Percentiles rank a stretch among this genome's conserved stretches.
Evolutionary conservation across 768 basidiomycete species (phyloP).

Genomic region (Naematelia aurantialba): DNA sequence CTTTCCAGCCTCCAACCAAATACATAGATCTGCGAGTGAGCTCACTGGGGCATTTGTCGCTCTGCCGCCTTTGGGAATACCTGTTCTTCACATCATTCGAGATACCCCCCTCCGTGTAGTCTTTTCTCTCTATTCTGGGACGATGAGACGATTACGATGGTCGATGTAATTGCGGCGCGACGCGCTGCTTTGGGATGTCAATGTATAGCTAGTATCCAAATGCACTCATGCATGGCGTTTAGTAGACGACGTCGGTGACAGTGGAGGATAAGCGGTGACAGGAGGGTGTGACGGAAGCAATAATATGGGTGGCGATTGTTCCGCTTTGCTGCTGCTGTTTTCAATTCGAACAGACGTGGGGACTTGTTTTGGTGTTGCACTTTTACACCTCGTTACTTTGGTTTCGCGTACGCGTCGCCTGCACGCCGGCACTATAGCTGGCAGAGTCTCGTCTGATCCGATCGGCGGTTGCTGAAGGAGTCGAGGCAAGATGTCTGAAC

Average conservation of each 20-base stretch:
- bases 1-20: not conserved
- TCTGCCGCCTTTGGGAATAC: not conserved
- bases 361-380: too few relatives aligned
- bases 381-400: too few relatives aligned
- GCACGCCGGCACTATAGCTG: too few relatives aligned
- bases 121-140: not conserved
- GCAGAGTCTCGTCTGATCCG: not conserved
- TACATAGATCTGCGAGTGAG: not conserved
- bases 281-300: too few relatives aligned
- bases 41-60: not conserved
- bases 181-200: not conserved
- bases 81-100: not conserved
- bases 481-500: slow-evolving; percentile 49
- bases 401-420: too few relatives aligned
- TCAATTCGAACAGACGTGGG: too few relatives aligned
- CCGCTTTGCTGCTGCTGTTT: too few relatives aligned
- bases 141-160: not conserved
- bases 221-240: not conserved
- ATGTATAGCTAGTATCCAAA: not conserved
- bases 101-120: not conserved
- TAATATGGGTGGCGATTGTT: too few relatives aligned
- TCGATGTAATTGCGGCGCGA: not conserved
- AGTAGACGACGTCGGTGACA: too few relatives aligned
- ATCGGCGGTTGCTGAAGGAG: not conserved
- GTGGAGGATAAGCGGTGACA: too few relatives aligned